phyloP scores from a whole-genome alignment of 106 monocot species.

The Phalaenopsis aphrodite region DNA sequence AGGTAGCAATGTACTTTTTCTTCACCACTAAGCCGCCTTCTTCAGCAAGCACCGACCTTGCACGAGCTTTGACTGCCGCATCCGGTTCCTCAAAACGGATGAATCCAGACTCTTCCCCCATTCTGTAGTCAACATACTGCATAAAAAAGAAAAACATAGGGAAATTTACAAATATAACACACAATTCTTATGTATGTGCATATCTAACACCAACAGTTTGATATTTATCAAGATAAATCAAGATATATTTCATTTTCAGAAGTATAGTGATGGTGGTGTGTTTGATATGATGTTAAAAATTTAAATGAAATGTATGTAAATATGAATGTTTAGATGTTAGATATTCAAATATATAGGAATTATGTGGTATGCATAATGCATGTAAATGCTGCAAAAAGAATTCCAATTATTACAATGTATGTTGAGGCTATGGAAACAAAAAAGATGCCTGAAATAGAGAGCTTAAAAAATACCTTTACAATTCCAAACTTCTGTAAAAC shows the following conservation, averaged over 20 bases:
- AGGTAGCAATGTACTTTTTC: conserved; percentile 38
- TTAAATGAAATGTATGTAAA: no score
- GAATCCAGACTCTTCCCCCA: conserved; percentile 74
- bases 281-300: no score
- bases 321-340: no score
- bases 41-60: conserved; percentile 52
- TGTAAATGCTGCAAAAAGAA: no score
- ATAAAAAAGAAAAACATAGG: conserved; percentile 13
- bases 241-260: no score
- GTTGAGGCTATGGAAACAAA: not conserved
- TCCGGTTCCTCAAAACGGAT: conserved; percentile 78
- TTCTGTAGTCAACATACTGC: conserved; percentile 69
- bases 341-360: no score
- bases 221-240: no score
- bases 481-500: conserved; percentile 66
- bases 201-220: no score
- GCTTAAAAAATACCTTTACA: conserved; percentile 53
- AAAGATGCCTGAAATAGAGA: not conserved
- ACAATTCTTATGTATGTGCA: no score
- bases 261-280: no score
- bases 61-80: conserved; percentile 71
- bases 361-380: no score
- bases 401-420: not conserved
- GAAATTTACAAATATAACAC: no score
- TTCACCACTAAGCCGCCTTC: conserved; percentile 67